phyloP scores from a whole-genome alignment of 106 monocot genomes.

The Narthecium ossifragum region DNA sequence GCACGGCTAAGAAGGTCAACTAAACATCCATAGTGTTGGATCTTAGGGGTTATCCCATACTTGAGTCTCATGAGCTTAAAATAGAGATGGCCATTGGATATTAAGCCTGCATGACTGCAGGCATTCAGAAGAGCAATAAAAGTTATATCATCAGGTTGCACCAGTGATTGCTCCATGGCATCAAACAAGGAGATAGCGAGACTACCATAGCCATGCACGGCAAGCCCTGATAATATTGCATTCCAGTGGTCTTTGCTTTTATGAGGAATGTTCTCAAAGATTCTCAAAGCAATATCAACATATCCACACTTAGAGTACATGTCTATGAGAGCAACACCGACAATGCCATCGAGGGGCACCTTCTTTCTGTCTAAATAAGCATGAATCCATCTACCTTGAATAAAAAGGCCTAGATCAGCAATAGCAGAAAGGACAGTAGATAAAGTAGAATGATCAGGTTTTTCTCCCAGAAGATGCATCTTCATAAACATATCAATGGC shows the following conservation, averaged over 20 bases:
- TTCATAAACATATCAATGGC: conserved; percentile 28
- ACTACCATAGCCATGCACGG: conserved; percentile 40
- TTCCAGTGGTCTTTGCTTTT: conserved; percentile 47
- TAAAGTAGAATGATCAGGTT: conserved; percentile 40
- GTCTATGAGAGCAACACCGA: conserved; percentile 55
- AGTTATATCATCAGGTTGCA: conserved; percentile 52
- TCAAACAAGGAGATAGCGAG: conserved; percentile 37
- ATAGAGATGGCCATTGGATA: conserved; percentile 28
- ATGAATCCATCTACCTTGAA: conserved; percentile 41
- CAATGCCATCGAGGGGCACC: conserved; percentile 22
- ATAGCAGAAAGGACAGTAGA: conserved; percentile 46
- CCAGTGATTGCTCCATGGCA: conserved; percentile 27
- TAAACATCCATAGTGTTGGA: conserved; percentile 67
- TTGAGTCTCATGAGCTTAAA: conserved; percentile 43
- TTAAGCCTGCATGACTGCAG: conserved; percentile 50
- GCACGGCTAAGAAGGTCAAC: conserved; percentile 58
- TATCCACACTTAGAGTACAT: conserved; percentile 70
- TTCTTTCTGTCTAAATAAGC: conserved; percentile 26
- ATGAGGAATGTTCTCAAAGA: conserved; percentile 31
- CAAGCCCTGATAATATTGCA: conserved; percentile 43
- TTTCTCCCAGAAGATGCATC: conserved; percentile 21
- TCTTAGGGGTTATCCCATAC: conserved; percentile 37
- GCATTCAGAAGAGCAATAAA: conserved; percentile 48
- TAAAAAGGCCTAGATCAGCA: conserved; percentile 33
- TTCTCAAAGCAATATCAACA: conserved; percentile 24